These are phyloP conservation scores for Penicillium argentinense DNA, from an alignment of 495 filamentous ascomycete genomes.

Conservation along the genomic window DNA sequence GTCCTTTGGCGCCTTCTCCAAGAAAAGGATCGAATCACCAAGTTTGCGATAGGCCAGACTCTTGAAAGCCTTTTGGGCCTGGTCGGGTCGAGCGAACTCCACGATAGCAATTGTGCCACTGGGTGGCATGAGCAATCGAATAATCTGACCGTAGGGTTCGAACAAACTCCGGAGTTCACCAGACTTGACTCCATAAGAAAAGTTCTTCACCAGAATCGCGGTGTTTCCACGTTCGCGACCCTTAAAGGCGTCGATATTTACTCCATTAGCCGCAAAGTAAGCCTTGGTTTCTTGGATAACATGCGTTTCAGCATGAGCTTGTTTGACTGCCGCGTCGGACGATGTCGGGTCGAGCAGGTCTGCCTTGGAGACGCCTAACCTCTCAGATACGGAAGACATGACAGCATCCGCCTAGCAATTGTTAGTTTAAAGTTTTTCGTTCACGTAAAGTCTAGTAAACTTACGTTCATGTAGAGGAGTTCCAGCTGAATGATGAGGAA, in stretches of 20 bases:
- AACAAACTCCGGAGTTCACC: conserved; percentile 53
- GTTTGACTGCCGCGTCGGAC: conserved; percentile 89
- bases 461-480: conserved; percentile 96
- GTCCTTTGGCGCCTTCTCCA: conserved; percentile 89
- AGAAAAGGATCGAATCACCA: conserved; percentile 86
- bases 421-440: conserved; percentile 23
- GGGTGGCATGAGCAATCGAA: conserved; percentile 84
- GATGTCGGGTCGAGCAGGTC: conserved; percentile 92
- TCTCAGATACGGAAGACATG: conserved; percentile 83
- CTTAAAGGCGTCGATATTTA: conserved; percentile 90
- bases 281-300: conserved; percentile 94
- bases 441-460: conserved; percentile 13
- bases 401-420: conserved; percentile 75
- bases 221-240: conserved; percentile 78
- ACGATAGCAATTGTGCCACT: conserved; percentile 90
- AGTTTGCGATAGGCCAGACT: conserved; percentile 84
- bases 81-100: conserved; percentile 73
- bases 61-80: conserved; percentile 78
- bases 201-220: conserved; percentile 92
- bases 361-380: conserved; percentile 83
- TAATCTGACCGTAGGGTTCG: conserved; percentile 62
- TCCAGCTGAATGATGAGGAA: conserved; percentile 87
- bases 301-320: conserved; percentile 94
- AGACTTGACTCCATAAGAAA: conserved; percentile 72
- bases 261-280: conserved; percentile 82